Percentiles rank a stretch among this genome's conserved stretches.
Evolutionary conservation across 2,329 filamentous ascomycete species (phyloP).

Genomic region (Xylaria sp.): DNA sequence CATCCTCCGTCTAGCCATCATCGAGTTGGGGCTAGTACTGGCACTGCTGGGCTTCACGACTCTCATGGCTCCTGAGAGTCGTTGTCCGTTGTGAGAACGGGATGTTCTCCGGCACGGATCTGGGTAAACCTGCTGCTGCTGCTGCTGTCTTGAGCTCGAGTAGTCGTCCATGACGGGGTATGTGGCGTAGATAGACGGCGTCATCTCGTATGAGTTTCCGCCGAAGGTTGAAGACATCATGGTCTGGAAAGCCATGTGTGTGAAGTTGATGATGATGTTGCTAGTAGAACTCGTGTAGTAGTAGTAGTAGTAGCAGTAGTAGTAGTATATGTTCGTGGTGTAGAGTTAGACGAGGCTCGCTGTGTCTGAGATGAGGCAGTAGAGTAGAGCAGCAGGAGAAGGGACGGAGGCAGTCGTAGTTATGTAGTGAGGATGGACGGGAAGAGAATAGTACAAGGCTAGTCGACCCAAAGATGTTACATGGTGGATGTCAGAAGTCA

Average conservation of each 20-base stretch:
- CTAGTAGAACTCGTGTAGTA: conserved; percentile 1
- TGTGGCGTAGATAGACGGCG: conserved; percentile 33
- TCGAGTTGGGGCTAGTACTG: conserved; percentile 60
- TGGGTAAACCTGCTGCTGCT: conserved; percentile 48
- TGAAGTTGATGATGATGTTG: not conserved
- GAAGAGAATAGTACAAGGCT: conserved; percentile 19
- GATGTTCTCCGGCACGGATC: conserved; percentile 45
- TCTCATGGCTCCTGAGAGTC: conserved; percentile 48
- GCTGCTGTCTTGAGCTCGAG: conserved; percentile 34
- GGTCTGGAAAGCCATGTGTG: conserved; percentile 17
- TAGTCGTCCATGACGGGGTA: conserved; percentile 48
- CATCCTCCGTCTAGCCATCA: conserved; percentile 50
- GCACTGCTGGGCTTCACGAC: conserved; percentile 62
- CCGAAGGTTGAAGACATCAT: conserved; percentile 36
- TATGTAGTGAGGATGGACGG: conserved; percentile 21
- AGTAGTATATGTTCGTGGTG: not conserved
- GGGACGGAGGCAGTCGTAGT: conserved; percentile 4
- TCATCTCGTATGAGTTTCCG: conserved; percentile 30
- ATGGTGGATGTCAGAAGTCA: conserved; percentile 28
- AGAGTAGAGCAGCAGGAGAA: not conserved
- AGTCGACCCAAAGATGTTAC: conserved; percentile 29
- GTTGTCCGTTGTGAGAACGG: conserved; percentile 46
- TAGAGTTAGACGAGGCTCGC: not conserved
- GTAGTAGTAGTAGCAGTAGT: not conserved
- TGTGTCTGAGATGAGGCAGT: not conserved